Conservation (phyloP, 2,329 filamentous ascomycete genomes). For the Colletotrichum ledebouriae region DNA sequence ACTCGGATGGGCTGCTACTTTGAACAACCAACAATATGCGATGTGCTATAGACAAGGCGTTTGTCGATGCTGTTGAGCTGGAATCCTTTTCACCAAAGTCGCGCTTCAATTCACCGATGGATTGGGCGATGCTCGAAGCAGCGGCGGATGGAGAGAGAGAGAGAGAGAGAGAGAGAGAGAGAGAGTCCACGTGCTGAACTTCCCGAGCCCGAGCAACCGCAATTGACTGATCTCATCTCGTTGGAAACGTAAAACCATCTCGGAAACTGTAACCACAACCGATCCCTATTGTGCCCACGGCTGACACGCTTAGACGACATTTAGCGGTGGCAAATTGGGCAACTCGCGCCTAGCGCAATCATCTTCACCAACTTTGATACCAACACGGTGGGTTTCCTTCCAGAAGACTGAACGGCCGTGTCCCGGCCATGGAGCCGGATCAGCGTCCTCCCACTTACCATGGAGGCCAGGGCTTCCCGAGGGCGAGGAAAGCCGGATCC, state of each 20-base stretch:
- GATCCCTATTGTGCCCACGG: conserved; percentile 11
- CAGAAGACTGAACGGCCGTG: neutral
- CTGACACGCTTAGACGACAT: conserved; percentile 15
- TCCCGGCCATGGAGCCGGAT: conserved; percentile 20
- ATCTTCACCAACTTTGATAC: conserved; percentile 2
- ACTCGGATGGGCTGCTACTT: neutral
- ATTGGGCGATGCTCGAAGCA: neutral
- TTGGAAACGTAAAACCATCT: conserved; percentile 25
- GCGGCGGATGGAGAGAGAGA: too few relatives aligned
- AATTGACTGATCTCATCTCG: neutral
- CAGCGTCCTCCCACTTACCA: conserved; percentile 25
- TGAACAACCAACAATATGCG: conserved; percentile 1
- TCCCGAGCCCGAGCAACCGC: neutral
- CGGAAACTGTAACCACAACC: conserved; percentile 12
- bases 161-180: neutral
- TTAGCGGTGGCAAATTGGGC: conserved; percentile 16
- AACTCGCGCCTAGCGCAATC: conserved; percentile 9
- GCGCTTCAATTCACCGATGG: conserved; percentile 2
- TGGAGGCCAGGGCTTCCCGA: conserved; percentile 18
- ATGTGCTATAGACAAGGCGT: neutral
- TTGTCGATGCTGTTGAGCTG: conserved; percentile 9
- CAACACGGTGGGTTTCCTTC: neutral
- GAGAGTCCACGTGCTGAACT: conserved; percentile 15
- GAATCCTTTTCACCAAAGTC: neutral
- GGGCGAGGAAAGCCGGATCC: conserved; percentile 10